These are phyloP conservation scores for Podospora anserina DNA, from an alignment of 495 filamentous ascomycete genomes.

Conservation along the genomic window DNA sequence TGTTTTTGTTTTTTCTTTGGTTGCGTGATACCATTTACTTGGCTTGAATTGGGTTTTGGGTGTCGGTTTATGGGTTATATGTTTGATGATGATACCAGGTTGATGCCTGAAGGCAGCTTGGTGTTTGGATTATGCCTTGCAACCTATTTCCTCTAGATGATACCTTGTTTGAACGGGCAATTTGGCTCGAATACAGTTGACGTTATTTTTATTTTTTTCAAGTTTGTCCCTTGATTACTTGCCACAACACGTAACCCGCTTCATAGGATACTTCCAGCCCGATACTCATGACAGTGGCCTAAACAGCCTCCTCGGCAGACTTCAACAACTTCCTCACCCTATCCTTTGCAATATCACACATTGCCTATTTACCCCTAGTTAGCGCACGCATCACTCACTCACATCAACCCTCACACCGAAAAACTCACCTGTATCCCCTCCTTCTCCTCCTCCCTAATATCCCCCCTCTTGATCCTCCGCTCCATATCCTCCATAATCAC, in stretches of 20 bases:
- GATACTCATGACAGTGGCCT: not conserved
- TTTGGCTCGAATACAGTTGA: not conserved
- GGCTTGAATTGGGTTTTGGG: not conserved
- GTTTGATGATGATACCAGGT: not conserved
- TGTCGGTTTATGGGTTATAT: not conserved
- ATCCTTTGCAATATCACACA: constrained; percentile 51
- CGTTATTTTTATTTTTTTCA: not conserved
- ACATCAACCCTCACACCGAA: not conserved
- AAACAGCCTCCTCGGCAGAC: constrained; percentile 21
- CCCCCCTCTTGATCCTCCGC: constrained; percentile 64
- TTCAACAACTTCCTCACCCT: constrained; percentile 42
- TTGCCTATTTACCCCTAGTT: constrained; percentile 34
- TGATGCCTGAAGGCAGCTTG: not conserved
- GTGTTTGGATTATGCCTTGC: not conserved
- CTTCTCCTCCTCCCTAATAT: constrained; percentile 63
- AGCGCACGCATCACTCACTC: not conserved
- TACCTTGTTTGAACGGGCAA: not conserved
- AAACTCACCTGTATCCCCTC: constrained; percentile 71
- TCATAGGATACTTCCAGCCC: no score
- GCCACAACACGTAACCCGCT: no score
- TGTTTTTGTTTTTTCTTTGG: not conserved
- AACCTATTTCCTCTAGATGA: not conserved
- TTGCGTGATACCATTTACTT: not conserved
- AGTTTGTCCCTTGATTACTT: no score
- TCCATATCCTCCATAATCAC: constrained; percentile 86